Evolutionary conservation across 352 stramenopile genomes (phyloP).

Genomic region (Globisporangium nunn): DNA sequence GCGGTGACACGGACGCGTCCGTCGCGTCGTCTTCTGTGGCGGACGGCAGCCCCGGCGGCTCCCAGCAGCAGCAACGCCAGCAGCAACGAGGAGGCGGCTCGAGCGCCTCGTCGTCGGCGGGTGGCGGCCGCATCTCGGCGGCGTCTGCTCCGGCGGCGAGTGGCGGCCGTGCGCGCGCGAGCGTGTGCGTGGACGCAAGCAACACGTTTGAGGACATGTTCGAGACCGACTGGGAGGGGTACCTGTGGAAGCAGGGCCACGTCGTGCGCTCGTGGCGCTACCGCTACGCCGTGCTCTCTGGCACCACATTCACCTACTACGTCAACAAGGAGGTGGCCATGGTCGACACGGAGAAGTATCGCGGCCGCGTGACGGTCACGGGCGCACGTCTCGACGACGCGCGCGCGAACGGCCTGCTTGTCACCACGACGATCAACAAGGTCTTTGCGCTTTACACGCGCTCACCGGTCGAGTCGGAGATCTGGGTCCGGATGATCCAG

Average conservation of each 20-base stretch:
- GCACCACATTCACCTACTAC: constrained; percentile 79
- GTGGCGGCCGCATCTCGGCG: not conserved
- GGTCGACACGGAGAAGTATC: constrained; percentile 78
- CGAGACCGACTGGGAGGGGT: constrained; percentile 85
- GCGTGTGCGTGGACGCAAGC: constrained; percentile 62
- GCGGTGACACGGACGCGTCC: constrained; percentile 46
- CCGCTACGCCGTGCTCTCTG: constrained; percentile 75
- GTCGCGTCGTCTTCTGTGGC: constrained; percentile 52
- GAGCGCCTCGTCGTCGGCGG: not conserved
- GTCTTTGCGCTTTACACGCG: constrained; percentile 81
- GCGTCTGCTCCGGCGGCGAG: constrained; percentile 5
- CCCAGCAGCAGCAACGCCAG: constrained; percentile 6
- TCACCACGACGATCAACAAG: constrained; percentile 85
- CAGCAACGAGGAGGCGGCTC: not conserved
- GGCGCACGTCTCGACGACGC: constrained; percentile 55
- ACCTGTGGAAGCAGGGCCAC: constrained; percentile 85
- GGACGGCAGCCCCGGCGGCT: constrained; percentile 35
- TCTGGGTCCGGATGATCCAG: constrained; percentile 83
- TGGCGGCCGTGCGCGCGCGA: constrained; percentile 32
- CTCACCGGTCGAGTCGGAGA: constrained; percentile 70
- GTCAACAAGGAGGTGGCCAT: constrained; percentile 74
- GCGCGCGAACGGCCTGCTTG: constrained; percentile 68
- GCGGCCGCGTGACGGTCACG: constrained; percentile 72
- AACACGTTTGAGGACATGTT: constrained; percentile 78
- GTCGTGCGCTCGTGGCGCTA: constrained; percentile 83